Evolutionary conservation across 495 filamentous ascomycete species (phyloP).

Genomic region (Penicillium ucsense): DNA sequence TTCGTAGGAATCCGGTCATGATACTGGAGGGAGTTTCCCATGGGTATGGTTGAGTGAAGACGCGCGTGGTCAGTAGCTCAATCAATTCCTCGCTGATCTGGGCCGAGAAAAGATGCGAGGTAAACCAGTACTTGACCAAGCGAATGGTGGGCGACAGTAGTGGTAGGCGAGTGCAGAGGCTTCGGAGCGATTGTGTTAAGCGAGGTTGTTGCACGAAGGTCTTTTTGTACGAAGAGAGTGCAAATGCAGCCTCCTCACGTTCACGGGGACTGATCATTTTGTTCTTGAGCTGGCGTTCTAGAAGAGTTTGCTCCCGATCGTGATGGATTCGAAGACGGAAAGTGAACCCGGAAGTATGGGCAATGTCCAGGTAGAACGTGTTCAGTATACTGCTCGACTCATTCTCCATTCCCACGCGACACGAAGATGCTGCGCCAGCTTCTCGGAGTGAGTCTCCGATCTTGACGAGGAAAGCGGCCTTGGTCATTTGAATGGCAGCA

Average conservation of each 20-base stretch:
- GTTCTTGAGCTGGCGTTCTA: slow-evolving; percentile 70
- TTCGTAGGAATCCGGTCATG: slow-evolving; percentile 74
- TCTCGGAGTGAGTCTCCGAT: slow-evolving; percentile 62
- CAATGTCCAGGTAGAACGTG: slow-evolving; percentile 71
- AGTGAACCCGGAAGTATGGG: slow-evolving; percentile 55
- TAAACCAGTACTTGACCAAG: slow-evolving; percentile 86
- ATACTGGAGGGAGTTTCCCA: slow-evolving; percentile 69
- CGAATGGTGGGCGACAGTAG: slow-evolving; percentile 76
- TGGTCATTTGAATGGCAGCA: slow-evolving; percentile 82
- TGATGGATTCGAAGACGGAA: slow-evolving; percentile 52
- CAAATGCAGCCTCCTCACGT: slow-evolving; percentile 55
- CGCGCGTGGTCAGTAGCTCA: slow-evolving; percentile 65
- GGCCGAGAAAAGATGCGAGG: slow-evolving; percentile 62
- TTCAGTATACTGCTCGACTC: slow-evolving; percentile 56
- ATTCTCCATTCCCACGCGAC: slow-evolving; percentile 74
- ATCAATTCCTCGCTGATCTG: slow-evolving; percentile 74
- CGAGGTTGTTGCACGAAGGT: slow-evolving; percentile 63
- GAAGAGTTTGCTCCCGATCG: slow-evolving; percentile 73
- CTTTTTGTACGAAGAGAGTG: slow-evolving; percentile 61
- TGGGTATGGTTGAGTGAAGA: slow-evolving; percentile 75
- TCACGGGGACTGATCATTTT: slow-evolving; percentile 48
- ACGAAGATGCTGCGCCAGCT: slow-evolving; percentile 37
- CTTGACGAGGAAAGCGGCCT: slow-evolving; percentile 81
- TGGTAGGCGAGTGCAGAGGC: slow-evolving; percentile 70
- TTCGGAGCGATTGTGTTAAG: slow-evolving; percentile 69